phyloP scores from a whole-genome alignment of 805 yeast genomes.

The Pichia occidentalis region DNA sequence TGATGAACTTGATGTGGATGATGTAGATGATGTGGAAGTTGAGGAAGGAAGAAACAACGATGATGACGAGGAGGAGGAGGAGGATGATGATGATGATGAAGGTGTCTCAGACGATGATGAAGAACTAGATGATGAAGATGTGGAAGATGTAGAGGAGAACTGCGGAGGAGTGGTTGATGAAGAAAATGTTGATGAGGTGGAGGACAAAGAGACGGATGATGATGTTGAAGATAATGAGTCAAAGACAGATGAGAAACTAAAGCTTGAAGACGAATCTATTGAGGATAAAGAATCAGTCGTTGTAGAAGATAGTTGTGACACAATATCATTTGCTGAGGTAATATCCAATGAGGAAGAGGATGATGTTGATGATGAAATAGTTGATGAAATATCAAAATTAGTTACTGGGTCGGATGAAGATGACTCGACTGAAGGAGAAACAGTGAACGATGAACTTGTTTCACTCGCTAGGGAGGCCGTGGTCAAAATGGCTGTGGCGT shows the following conservation, averaged over 20 bases:
- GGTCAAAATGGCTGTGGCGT: conserved; percentile 18
- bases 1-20: conserved; percentile 7
- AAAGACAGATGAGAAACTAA: not conserved
- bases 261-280: conserved; percentile 5
- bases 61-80: conserved; percentile 6
- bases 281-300: conserved; percentile 3
- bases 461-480: conserved; percentile 17
- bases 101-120: conserved; percentile 11
- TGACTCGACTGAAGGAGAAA: conserved; percentile 7
- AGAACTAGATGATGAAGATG: conserved; percentile 11
- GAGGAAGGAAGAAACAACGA: conserved; percentile 5
- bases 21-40: conserved; percentile 1
- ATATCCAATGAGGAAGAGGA: conserved; percentile 8
- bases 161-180: conserved; percentile 8
- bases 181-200: conserved; percentile 2
- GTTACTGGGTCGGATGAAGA: too few species aligned
- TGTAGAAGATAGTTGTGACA: conserved; percentile 9
- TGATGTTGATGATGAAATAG: conserved; percentile 9
- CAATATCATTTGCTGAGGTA: conserved; percentile 4
- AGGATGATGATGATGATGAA: conserved; percentile 10
- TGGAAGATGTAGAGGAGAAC: conserved; percentile 9
- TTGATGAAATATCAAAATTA: conserved; percentile 3
- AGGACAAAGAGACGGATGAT: not conserved
- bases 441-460: conserved; percentile 17
- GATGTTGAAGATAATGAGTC: not conserved